These are phyloP conservation scores for Psophocarpus tetragonolobus DNA, from an alignment of 306 rosid genomes.

Conservation along the genomic window DNA sequence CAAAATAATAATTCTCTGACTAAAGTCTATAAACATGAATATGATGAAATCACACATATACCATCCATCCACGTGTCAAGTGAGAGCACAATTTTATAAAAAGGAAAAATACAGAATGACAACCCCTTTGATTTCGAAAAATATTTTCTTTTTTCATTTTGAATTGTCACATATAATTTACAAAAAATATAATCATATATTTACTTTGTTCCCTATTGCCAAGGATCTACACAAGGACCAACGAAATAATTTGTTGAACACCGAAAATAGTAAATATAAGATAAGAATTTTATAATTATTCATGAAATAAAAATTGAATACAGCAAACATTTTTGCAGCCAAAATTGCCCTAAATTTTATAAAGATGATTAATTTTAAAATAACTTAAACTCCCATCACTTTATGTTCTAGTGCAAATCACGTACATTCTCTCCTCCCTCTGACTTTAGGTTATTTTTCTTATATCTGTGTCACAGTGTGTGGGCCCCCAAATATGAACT, in stretches of 20 bases:
- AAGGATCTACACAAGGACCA: not conserved
- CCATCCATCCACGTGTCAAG: not conserved
- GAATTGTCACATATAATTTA: not conserved
- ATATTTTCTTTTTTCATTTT: not conserved
- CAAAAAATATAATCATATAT: not conserved
- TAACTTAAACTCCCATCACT: not conserved
- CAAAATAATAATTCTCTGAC: not conserved
- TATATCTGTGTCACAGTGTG: not conserved
- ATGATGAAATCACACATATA: not conserved
- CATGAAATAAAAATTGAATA: not conserved
- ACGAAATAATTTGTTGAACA: not conserved
- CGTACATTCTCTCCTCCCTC: not conserved
- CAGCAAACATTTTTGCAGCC: not conserved
- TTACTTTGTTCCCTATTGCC: not conserved
- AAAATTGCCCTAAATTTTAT: not conserved
- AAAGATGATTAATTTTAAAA: not conserved
- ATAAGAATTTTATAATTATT: not conserved
- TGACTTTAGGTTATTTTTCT: not conserved
- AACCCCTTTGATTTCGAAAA: not conserved
- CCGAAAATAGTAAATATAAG: not conserved
- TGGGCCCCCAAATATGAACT: not conserved
- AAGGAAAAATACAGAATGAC: not conserved
- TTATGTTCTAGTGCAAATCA: not conserved
- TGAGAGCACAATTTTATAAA: slow-evolving; percentile 11
- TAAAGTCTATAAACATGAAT: not conserved